Evolutionary conservation across 257 asterid species (phyloP).

Genomic region (Przewalskia tangutica): DNA sequence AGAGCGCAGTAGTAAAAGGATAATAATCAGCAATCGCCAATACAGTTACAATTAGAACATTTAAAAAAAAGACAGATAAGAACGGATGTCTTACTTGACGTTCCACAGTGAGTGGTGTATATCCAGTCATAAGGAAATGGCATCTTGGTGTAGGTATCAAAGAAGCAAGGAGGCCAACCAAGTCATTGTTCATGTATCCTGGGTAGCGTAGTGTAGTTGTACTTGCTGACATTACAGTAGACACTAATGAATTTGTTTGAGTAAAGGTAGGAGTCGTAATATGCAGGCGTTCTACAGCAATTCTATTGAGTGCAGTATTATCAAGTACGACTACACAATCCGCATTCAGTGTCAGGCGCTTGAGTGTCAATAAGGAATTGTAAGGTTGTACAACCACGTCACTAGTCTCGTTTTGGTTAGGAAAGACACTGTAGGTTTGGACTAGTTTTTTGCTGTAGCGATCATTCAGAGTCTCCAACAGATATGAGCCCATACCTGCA

Average conservation of each 20-base stretch:
- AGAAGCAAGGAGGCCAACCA: slow-evolving; percentile 99
- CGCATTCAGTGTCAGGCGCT: slow-evolving; percentile 87
- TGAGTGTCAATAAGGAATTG: slow-evolving; percentile 91
- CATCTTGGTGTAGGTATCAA: slow-evolving; percentile 99
- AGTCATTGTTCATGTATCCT: slow-evolving; percentile 98
- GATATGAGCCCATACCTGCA: slow-evolving; percentile 97
- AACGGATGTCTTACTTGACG: slow-evolving; percentile 64
- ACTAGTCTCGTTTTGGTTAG: slow-evolving; percentile 96
- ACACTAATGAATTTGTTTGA: slow-evolving; percentile 91
- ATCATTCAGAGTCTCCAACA: slow-evolving; percentile 90
- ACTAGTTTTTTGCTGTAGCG: slow-evolving; percentile 98
- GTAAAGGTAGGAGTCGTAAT: slow-evolving; percentile 87
- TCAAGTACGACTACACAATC: slow-evolving; percentile 99
- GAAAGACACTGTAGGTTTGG: slow-evolving; percentile 98
- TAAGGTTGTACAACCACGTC: slow-evolving; percentile 99
- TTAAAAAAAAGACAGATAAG: not conserved
- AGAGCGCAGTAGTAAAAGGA: not conserved
- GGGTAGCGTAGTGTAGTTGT: slow-evolving; percentile 96
- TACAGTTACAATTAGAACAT: not conserved
- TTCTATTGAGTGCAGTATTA: slow-evolving; percentile 91
- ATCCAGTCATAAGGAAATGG: slow-evolving; percentile 97
- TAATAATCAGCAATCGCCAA: not conserved
- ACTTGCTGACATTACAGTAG: slow-evolving; percentile 99
- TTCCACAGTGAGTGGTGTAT: slow-evolving; percentile 97
- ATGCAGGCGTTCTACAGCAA: slow-evolving; percentile 95